phyloP scores from a whole-genome alignment of 495 filamentous ascomycete genomes.

The Podospora anserina region DNA sequence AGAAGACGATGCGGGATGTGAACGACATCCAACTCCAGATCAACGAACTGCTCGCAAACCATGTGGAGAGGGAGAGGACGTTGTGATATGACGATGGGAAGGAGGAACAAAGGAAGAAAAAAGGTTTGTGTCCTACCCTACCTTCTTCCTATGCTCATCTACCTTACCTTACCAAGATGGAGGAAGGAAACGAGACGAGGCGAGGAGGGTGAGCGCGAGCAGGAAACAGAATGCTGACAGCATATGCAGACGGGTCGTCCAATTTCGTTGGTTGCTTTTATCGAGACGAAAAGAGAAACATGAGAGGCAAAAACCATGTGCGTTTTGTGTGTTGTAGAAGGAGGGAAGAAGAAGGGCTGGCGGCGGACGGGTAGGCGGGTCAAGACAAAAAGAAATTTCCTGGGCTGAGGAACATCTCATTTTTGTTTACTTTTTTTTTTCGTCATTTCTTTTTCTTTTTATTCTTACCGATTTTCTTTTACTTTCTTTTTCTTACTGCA shows the following conservation, averaged over 20 bases:
- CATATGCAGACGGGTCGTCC: not conserved
- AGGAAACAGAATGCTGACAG: conserved; percentile 5
- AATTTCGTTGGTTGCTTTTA: conserved; percentile 1
- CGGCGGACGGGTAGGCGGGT: not conserved
- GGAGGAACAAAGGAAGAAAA: not conserved
- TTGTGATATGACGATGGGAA: conserved; percentile 13
- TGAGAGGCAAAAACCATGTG: not conserved
- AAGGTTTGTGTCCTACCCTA: conserved; percentile 4
- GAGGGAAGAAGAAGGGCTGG: not conserved
- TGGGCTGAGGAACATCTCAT: not conserved
- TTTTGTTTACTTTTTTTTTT: not conserved
- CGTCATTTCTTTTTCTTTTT: not conserved
- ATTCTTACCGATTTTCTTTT: not conserved
- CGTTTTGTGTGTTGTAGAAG: not conserved
- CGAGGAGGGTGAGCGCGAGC: too few species aligned
- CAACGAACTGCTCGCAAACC: conserved; percentile 48
- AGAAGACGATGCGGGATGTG: conserved; percentile 65
- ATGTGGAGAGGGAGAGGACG: conserved; percentile 38
- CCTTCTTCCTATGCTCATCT: not conserved
- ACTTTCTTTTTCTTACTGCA: not conserved
- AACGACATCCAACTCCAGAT: conserved; percentile 65
- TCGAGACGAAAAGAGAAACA: not conserved
- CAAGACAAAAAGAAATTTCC: not conserved
- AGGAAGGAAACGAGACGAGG: not conserved
- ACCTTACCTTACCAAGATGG: not conserved